Conservation (phyloP, 306 rosid genomes). For the Potentilla sterilis region DNA sequence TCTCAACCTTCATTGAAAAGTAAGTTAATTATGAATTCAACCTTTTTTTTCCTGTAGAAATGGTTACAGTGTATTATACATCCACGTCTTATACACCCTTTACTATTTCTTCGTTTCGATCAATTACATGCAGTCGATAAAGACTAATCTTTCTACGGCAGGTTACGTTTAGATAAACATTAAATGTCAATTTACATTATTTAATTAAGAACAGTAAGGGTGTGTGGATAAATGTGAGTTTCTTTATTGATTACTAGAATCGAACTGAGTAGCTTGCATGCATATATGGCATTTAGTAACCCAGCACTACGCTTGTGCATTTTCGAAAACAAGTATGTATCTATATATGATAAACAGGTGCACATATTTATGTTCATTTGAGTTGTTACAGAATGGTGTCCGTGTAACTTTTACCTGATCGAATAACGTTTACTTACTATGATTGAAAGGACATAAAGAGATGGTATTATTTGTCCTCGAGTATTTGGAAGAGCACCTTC, state of each 20-base stretch:
- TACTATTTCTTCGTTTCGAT: neutral
- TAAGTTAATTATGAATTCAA: no score
- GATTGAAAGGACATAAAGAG: conserved; percentile 56
- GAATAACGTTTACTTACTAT: conserved; percentile 32
- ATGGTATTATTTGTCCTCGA: conserved; percentile 34
- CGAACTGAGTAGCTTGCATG: neutral
- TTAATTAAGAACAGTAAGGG: no score
- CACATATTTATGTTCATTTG: conserved; percentile 7
- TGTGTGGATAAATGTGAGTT: neutral
- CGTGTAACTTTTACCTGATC: conserved; percentile 7
- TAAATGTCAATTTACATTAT: no score
- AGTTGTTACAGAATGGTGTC: neutral
- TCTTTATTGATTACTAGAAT: neutral
- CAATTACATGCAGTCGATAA: neutral
- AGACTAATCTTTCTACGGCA: no score
- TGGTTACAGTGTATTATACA: no score
- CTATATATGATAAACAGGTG: neutral
- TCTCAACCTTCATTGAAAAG: no score
- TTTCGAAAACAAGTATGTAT: neutral
- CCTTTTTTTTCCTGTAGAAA: no score
- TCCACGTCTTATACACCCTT: no score
- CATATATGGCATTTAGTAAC: neutral
- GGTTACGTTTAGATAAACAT: no score
- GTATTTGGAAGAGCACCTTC: conserved; percentile 48
- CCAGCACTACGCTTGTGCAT: neutral